phyloP scores from a whole-genome alignment of 768 basidiomycete genomes.

The Tulasnella sp. region DNA sequence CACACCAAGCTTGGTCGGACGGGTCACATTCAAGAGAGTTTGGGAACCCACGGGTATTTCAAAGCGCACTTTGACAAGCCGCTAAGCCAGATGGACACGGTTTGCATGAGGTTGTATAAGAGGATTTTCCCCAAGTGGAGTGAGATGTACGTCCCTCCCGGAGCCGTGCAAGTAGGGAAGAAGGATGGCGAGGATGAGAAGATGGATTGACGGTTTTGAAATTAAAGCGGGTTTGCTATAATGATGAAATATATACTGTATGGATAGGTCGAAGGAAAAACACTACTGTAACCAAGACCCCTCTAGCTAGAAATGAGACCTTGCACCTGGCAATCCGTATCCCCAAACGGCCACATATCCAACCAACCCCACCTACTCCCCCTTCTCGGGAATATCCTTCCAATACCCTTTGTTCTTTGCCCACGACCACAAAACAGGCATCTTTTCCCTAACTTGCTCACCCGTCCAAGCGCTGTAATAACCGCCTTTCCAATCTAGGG shows the following conservation, averaged over 20 bases:
- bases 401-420: not conserved
- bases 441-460: not conserved
- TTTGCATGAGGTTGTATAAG: slow-evolving; percentile 94
- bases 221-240: not conserved
- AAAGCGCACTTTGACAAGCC: slow-evolving; percentile 94
- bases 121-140: slow-evolving; percentile 88
- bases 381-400: not conserved
- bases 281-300: too few relatives aligned
- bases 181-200: slow-evolving; percentile 3
- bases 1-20: slow-evolving; percentile 84
- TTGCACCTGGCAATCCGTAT: too few relatives aligned
- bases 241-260: not conserved
- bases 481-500: not conserved
- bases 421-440: not conserved
- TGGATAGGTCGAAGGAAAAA: not conserved
- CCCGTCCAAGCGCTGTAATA: not conserved
- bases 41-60: slow-evolving; percentile 97
- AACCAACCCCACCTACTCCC: not conserved
- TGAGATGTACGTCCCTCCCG: slow-evolving; percentile 33
- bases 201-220: not conserved
- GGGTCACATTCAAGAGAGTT: slow-evolving; percentile 84
- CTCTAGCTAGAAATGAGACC: too few relatives aligned
- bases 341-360: too few relatives aligned
- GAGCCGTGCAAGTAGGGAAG: not conserved
- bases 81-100: slow-evolving; percentile 92